Percentiles rank a stretch among this genome's conserved stretches.
phyloP scores from a whole-genome alignment of 2,329 filamentous ascomycete genomes.

The Bipolaris cookei region DNA sequence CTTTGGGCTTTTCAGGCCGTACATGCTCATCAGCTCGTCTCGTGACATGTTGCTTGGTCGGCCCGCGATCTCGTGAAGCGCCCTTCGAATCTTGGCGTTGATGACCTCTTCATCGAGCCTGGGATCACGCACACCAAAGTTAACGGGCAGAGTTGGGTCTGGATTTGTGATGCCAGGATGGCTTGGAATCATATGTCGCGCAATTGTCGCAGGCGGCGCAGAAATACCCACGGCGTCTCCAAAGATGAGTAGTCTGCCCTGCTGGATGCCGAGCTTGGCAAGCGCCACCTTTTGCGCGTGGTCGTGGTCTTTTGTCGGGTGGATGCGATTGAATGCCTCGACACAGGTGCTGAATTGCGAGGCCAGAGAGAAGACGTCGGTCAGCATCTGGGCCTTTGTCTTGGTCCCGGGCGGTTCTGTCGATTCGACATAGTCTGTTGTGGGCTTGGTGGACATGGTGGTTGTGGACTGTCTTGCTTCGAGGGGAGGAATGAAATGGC shows the following conservation, averaged over 20 bases:
- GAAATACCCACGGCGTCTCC: slow-evolving; percentile 56
- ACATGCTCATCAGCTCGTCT: slow-evolving; percentile 55
- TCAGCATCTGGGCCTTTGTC: slow-evolving; percentile 45
- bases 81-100: slow-evolving; percentile 49
- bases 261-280: slow-evolving; percentile 54
- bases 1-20: slow-evolving; percentile 54
- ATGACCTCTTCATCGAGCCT: slow-evolving; percentile 50
- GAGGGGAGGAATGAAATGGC: neutral
- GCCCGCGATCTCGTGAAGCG: slow-evolving; percentile 55
- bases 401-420: slow-evolving; percentile 23
- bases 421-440: slow-evolving; percentile 26
- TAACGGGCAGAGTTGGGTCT: slow-evolving; percentile 53
- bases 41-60: slow-evolving; percentile 49
- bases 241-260: slow-evolving; percentile 57
- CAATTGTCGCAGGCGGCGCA: slow-evolving; percentile 53
- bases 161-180: slow-evolving; percentile 54
- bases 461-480: slow-evolving; percentile 30
- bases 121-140: slow-evolving; percentile 53
- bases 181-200: slow-evolving; percentile 53
- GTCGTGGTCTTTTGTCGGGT: slow-evolving; percentile 52
- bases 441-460: slow-evolving; percentile 28
- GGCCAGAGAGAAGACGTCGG: slow-evolving; percentile 52
- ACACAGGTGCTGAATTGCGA: slow-evolving; percentile 56
- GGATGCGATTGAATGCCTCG: slow-evolving; percentile 56
- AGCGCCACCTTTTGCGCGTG: slow-evolving; percentile 54